phyloP scores from a whole-genome alignment of 129 eudicot genomes.

The Artemisia argyi region DNA sequence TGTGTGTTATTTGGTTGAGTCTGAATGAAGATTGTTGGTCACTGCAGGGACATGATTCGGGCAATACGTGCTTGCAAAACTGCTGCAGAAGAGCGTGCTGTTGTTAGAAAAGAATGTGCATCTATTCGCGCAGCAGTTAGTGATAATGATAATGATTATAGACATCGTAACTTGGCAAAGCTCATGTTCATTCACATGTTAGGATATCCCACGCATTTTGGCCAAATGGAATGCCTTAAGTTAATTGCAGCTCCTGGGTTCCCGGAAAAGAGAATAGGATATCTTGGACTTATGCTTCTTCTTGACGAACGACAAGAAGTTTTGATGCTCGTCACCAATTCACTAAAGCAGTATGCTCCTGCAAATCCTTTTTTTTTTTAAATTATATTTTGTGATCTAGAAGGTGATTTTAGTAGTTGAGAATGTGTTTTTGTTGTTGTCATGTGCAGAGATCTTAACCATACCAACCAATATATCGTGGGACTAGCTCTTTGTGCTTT shows the following conservation, averaged over 20 bases:
- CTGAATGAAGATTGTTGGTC: conserved; percentile 16
- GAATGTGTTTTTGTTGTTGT: conserved; percentile 10
- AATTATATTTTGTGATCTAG: conserved; percentile 14
- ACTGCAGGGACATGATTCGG: conserved; percentile 99
- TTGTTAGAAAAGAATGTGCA: conserved; percentile 99
- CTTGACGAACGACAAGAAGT: conserved; percentile 99
- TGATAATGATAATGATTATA: conserved; percentile 87
- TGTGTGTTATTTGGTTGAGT: conserved; percentile 20
- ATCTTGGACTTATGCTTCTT: conserved; percentile 98
- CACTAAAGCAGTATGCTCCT: conserved; percentile 88
- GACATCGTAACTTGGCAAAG: conserved; percentile 98
- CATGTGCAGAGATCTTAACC: conserved; percentile 81
- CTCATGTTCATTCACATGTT: conserved; percentile 99
- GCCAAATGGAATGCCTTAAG: conserved; percentile 99
- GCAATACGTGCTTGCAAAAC: conserved; percentile 99
- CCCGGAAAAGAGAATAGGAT: conserved; percentile 98
- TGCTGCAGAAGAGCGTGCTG: conserved; percentile 99
- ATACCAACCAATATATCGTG: conserved; percentile 90
- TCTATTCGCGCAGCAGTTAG: conserved; percentile 94
- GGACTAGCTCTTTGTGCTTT: conserved; percentile 99
- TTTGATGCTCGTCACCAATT: conserved; percentile 94
- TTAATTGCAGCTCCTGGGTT: conserved; percentile 96
- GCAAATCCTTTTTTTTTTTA: neutral
- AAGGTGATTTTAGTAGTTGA: conserved; percentile 4
- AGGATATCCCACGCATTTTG: conserved; percentile 99